phyloP scores from a whole-genome alignment of 345 rosid species.

The Eutrema japonicum region DNA sequence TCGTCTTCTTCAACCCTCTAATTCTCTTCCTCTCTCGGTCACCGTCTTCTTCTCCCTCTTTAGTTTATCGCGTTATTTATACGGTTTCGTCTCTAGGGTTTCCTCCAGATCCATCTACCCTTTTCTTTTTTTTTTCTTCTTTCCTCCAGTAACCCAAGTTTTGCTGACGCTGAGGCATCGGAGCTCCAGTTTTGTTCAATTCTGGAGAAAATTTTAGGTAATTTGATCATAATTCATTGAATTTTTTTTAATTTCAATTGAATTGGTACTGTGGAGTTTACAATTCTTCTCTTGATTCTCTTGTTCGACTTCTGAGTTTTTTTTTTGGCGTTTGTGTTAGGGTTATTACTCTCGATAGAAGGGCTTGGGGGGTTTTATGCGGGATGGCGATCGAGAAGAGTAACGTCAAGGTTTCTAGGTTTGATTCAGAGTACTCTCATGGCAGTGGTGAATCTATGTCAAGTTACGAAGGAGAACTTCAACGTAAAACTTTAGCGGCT shows the following conservation, averaged over 20 bases:
- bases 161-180: constrained; percentile 30
- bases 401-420: constrained; percentile 71
- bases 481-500: constrained; percentile 53
- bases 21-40: constrained; percentile 41
- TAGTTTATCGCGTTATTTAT: constrained; percentile 39
- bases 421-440: constrained; percentile 83
- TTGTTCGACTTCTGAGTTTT: constrained; percentile 30
- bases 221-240: constrained; percentile 26
- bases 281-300: constrained; percentile 5
- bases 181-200: constrained; percentile 34
- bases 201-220: constrained; percentile 45
- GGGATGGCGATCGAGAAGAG: constrained; percentile 98
- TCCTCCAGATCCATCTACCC: constrained; percentile 45
- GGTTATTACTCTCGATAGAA: constrained; percentile 38
- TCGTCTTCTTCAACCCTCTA: constrained; percentile 74
- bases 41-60: constrained; percentile 44
- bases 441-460: constrained; percentile 74
- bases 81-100: constrained; percentile 60
- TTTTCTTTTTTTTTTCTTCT: not conserved
- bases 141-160: not conserved
- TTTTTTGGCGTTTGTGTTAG: constrained; percentile 43
- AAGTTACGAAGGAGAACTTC: constrained; percentile 70
- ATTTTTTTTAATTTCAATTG: not conserved
- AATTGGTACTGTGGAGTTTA: constrained; percentile 17
- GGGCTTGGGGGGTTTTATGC: constrained; percentile 22